Evolutionary conservation across 768 basidiomycete genomes (phyloP), one percentile per base, ranked within the genome.

Genomic region (Imleria badia): DNA sequence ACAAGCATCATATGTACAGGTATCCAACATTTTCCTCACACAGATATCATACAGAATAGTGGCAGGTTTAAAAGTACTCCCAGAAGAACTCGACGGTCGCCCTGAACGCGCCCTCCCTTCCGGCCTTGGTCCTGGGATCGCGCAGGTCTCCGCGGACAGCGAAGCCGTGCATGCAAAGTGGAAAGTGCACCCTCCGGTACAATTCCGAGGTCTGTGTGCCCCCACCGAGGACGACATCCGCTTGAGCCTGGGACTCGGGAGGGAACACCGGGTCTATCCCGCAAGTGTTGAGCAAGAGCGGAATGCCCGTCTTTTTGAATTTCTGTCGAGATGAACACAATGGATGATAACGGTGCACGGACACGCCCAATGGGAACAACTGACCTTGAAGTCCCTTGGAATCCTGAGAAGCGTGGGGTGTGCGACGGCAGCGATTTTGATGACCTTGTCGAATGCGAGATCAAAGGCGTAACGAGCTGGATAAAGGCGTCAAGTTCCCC

Each of bases 261-360:
- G 83, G 80, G 76, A 86, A 89, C 62, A 69, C 67, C 6, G 33
- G 3, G 66, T 87, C 85, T 29, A 65, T 39, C 26, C 78, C 75
- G 70, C 86, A 87, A 40, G 80, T 81, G 74, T 87, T 87, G 71
- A 88, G 84, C 36, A 90, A 76, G 26, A 89, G 74, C 19, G 87
- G 84, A 1, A 76, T 76, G 43, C 78, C 78, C 30, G 84, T 59
- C 3, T 62, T 51, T 42, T 70, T 60, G 66, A 82, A 82, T 75
- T 73, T 79, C 86, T 84, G 56, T 38, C 19, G n/a, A 42, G 26
- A 56, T 9, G 22, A 15, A 13, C 11, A 30, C 11, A 6, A 36
- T 48, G 35, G 48, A 20, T 1, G 26, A 39, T 22, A 1, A 55
- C 33, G 17, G 41, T 0, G 3, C 6, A 31, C 8, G 23, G 14